Conservation (phyloP, 163 green algal genomes). For the Chlorella variabilis region DNA sequence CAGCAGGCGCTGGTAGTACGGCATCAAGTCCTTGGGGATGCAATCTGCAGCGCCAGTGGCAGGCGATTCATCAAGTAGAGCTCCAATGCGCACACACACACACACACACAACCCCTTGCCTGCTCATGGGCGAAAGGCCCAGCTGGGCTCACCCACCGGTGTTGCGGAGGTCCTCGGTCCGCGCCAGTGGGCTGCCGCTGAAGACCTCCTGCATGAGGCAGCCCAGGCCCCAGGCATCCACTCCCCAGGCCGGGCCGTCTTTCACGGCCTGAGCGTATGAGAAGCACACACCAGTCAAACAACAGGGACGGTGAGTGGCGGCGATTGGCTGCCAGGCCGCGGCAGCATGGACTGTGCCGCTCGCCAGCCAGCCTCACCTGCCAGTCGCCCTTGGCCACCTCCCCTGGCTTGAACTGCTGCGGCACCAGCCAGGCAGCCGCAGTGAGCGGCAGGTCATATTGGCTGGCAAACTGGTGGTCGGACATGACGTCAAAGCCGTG, state of each 20-base stretch:
- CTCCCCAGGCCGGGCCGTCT: conserved; percentile 83
- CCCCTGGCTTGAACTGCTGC: conserved; percentile 90
- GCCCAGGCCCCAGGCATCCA: conserved; percentile 98
- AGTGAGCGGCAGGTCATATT: conserved; percentile 60
- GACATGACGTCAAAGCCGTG: conserved; percentile 92
- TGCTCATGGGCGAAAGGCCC: too few relatives aligned
- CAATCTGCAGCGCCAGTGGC: conserved; percentile 22
- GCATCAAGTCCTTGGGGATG: conserved; percentile 87
- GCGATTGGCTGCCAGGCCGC: too few relatives aligned
- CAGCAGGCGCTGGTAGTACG: conserved; percentile 89
- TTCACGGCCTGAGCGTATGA: conserved; percentile 52
- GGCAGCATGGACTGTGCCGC: not conserved
- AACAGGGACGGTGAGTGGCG: too few relatives aligned
- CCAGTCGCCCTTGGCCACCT: conserved; percentile 80
- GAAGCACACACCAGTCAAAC: not conserved
- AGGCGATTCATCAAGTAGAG: not conserved
- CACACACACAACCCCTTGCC: too few relatives aligned
- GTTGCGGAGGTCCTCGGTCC: conserved; percentile 84
- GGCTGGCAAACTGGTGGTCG: conserved; percentile 64
- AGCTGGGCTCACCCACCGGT: too few relatives aligned
- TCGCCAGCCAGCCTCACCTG: conserved; percentile 28
- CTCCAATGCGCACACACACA: not conserved
- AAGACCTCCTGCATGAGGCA: conserved; percentile 97
- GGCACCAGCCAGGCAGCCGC: conserved; percentile 71
- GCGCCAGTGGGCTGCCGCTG: conserved; percentile 54